A percentile compares a stretch with the other conserved stretches of the same genome.
phyloP scores from a whole-genome alignment of 306 rosid genomes.

The Quercus engelmannii region DNA sequence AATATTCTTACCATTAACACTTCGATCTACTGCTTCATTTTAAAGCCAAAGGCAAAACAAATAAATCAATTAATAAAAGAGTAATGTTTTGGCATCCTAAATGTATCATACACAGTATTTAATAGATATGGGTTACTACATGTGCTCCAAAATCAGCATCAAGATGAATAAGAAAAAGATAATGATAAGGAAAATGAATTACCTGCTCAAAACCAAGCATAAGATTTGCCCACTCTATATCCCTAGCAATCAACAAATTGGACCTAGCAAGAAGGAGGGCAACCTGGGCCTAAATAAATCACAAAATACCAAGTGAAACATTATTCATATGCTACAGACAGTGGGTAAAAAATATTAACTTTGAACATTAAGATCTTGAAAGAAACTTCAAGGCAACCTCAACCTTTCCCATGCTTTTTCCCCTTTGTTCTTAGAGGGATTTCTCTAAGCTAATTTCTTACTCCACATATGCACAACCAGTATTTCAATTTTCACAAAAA shows the following conservation, averaged over 20 bases:
- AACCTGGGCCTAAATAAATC: slow-evolving; percentile 54
- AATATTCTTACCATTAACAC: not conserved
- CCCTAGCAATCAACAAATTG: slow-evolving; percentile 84
- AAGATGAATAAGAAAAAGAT: not conserved
- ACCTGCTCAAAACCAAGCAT: slow-evolving; percentile 94
- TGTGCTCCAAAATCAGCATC: not conserved
- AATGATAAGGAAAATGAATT: slow-evolving; percentile 16
- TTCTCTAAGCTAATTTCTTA: not conserved
- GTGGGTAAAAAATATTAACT: not conserved
- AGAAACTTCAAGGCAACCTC: not conserved
- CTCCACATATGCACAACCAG: not conserved
- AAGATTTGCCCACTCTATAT: slow-evolving; percentile 98
- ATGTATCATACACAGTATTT: not conserved
- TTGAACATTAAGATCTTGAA: not conserved
- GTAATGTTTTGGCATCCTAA: not conserved
- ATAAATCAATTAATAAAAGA: not conserved
- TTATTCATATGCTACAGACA: slow-evolving; percentile 5
- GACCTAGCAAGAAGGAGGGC: slow-evolving; percentile 85
- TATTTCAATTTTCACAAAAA: not conserved
- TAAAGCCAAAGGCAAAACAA: not conserved
- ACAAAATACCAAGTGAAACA: slow-evolving; percentile 18
- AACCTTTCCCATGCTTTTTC: not conserved
- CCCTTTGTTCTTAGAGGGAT: not conserved
- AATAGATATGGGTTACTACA: not conserved
- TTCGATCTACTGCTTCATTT: not conserved